Percentiles rank a stretch among this genome's conserved stretches.
phyloP scores from a whole-genome alignment of 2,329 filamentous ascomycete genomes.

The Biscogniauxia sp. region DNA sequence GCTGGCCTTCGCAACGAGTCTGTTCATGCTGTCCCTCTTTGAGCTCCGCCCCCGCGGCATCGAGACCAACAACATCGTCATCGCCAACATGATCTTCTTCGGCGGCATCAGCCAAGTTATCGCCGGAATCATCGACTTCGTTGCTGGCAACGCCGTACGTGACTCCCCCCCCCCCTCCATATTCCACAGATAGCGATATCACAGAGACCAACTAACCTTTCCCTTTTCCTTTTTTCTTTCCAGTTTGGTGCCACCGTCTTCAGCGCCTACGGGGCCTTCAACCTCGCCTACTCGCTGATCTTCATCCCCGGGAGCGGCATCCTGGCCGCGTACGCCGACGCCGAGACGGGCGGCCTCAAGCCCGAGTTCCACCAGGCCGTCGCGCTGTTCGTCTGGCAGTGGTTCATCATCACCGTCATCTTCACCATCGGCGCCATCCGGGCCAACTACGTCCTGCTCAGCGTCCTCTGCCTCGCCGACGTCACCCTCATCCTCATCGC shows the following conservation, averaged over 20 bases:
- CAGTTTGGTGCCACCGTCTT: slow-evolving; percentile 38
- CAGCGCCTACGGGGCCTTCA: slow-evolving; percentile 39
- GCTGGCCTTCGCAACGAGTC: slow-evolving; percentile 37
- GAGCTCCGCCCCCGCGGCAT: slow-evolving; percentile 22
- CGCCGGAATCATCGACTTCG: slow-evolving; percentile 25
- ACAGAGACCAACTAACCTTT: slow-evolving; percentile 7
- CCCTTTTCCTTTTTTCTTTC: neutral
- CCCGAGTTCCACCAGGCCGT: slow-evolving; percentile 27
- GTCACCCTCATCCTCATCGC: slow-evolving; percentile 25
- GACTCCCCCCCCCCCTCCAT: neutral
- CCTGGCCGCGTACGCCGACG: slow-evolving; percentile 35
- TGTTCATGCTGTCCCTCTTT: slow-evolving; percentile 25
- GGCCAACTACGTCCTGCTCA: slow-evolving; percentile 21
- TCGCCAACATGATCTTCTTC: slow-evolving; percentile 37
- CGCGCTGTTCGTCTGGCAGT: slow-evolving; percentile 27
- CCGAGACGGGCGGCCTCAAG: slow-evolving; percentile 23
- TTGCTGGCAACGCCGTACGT: slow-evolving; percentile 26
- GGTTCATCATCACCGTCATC: slow-evolving; percentile 28
- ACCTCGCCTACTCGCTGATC: slow-evolving; percentile 38
- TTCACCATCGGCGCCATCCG: slow-evolving; percentile 28
- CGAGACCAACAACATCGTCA: slow-evolving; percentile 27
- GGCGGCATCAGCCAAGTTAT: slow-evolving; percentile 32
- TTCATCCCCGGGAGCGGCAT: slow-evolving; percentile 38
- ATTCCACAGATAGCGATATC: neutral
- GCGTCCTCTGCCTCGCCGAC: slow-evolving; percentile 21